A percentile compares a stretch with the other conserved stretches of the same genome.
These are phyloP conservation scores for Breynia disticha DNA, from an alignment of 441 rosid genomes.

Conservation along the genomic window DNA sequence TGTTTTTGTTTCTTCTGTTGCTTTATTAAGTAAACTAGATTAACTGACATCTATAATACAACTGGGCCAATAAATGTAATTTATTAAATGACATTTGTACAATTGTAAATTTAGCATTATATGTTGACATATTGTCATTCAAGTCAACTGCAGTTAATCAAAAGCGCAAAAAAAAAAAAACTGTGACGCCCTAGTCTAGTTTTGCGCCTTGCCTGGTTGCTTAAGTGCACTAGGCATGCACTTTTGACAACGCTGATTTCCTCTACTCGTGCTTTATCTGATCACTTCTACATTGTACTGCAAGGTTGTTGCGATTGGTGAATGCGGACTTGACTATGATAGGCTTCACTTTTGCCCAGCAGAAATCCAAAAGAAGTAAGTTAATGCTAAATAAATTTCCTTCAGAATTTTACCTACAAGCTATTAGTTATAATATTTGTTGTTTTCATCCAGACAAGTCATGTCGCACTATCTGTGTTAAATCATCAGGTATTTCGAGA, in stretches of 20 bases:
- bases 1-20: too few relatives aligned
- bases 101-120: too few relatives aligned
- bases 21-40: too few relatives aligned
- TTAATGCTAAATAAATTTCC: constrained; percentile 16
- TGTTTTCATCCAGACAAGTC: neutral
- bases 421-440: neutral
- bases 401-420: neutral
- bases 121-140: too few relatives aligned
- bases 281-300: neutral
- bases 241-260: neutral
- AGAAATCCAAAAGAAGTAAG: constrained; percentile 77
- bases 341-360: constrained; percentile 83
- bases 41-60: too few relatives aligned
- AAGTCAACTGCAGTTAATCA: too few relatives aligned
- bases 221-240: neutral
- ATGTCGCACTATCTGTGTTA: constrained; percentile 1
- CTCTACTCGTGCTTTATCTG: neutral
- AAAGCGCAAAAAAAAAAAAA: too few relatives aligned
- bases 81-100: too few relatives aligned
- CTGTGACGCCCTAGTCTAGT: too few relatives aligned
- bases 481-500: constrained; percentile 68
- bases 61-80: too few relatives aligned
- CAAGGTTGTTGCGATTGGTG: constrained; percentile 91
- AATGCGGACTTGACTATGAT: constrained; percentile 70
- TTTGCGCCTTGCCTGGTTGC: too few relatives aligned